Evolutionary conservation across 345 rosid genomes (phyloP), one percentile per base, ranked within the genome.

Genomic region (Ceriops decandra): DNA sequence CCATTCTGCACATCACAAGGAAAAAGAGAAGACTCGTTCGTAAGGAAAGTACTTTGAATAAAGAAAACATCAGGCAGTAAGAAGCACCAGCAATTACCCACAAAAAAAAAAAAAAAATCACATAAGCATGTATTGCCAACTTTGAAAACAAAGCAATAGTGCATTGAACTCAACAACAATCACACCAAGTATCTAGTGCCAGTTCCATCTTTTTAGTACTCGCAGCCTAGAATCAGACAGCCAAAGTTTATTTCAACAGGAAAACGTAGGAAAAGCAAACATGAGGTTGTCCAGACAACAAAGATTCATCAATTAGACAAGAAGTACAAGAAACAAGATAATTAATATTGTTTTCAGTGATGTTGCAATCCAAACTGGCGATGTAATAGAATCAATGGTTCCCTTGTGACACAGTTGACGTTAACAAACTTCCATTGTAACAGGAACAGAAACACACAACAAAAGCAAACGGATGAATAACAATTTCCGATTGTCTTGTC

Each of bases 1-100:
- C 79, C 98, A 93, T 93, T 68, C 90, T 93, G 90, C 57, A 46
- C 56, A 69, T 60, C 71, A 59, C 7, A 68, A 73, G 70, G 6
- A n/a, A 1, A 52, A 35, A 28, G 13, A 20, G 33, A 20, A 21
- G 33, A 36, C 66, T n/a, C 21, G 5, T 10, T n/a, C 21, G 5
- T 10, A 1, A 5, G 33, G 15, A 33, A 46, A 63, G 21, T 9
- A 36, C 19, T 11, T 28, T 52, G 63, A 32, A 19, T 6, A 6
- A 11, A 36, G 38, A 64, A 38, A 20, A 56, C n/a, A 16, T 35
- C 10, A 2, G 6, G 28, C 20, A 56, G 2, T 19, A 49, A 47
- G 32, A 32, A 62, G n/a, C 8, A 33, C 7, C 7, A 72, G 38
- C 10, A 2, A 20, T 38, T 19, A 21, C 22, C 16, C 10, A 2